phyloP scores from a whole-genome alignment of 768 basidiomycete species.

The Leccinum arenicola region DNA sequence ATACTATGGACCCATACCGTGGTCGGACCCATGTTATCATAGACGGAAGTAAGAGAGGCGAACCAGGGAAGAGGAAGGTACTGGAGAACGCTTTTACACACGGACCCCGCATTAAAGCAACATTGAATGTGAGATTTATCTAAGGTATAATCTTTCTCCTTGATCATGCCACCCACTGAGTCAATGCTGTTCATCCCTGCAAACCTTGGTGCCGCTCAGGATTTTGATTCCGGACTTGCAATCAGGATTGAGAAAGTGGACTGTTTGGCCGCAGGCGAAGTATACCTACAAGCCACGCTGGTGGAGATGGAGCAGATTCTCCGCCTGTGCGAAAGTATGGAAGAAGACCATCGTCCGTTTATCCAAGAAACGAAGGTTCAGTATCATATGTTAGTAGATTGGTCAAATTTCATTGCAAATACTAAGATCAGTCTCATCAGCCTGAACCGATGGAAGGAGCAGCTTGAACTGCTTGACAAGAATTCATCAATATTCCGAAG shows the following conservation, averaged over 20 bases:
- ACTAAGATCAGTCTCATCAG: neutral
- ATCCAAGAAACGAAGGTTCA: neutral
- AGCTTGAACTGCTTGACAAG: neutral
- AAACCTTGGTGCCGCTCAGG: slow-evolving; percentile 1
- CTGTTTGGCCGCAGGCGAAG: neutral
- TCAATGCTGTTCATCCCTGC: neutral
- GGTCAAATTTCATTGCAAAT: neutral
- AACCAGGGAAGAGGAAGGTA: no score
- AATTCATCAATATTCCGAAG: neutral
- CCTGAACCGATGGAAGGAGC: neutral
- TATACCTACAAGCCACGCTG: slow-evolving; percentile 11
- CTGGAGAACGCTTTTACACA: neutral
- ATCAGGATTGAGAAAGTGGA: neutral
- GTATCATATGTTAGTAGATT: neutral
- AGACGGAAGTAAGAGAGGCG: neutral
- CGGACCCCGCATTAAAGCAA: neutral
- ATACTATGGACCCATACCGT: neutral
- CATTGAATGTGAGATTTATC: no score
- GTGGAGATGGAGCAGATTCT: slow-evolving; percentile 9
- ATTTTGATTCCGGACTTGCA: neutral
- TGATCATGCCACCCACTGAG: slow-evolving; percentile 8
- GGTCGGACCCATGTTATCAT: no score
- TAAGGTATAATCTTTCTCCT: neutral
- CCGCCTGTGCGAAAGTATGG: neutral
- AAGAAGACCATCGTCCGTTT: neutral